phyloP scores from a whole-genome alignment of 441 rosid genomes.

The Erodium trifolium region DNA sequence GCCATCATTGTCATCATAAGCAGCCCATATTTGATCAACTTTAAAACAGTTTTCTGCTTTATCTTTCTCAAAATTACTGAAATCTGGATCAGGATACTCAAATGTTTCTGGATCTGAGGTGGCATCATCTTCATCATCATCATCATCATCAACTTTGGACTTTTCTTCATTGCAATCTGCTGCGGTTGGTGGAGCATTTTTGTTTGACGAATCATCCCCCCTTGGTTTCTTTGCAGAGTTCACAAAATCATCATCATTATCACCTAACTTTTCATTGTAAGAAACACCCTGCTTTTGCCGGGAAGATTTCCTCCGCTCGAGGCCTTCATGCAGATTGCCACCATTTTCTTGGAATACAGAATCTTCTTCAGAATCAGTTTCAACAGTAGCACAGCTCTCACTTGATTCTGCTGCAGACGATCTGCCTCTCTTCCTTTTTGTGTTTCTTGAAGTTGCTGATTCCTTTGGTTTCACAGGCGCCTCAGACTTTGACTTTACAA shows the following conservation, averaged over 20 bases:
- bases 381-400: conserved; percentile 22
- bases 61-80: conserved; percentile 40
- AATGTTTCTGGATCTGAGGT: conserved; percentile 12
- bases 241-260: conserved; percentile 21
- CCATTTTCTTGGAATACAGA: conserved; percentile 17
- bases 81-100: conserved; percentile 39
- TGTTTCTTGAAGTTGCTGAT: conserved; percentile 18
- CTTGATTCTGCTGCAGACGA: conserved; percentile 18
- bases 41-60: conserved; percentile 28
- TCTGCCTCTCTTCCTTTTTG: conserved; percentile 22
- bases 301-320: conserved; percentile 27
- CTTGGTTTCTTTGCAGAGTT: conserved; percentile 27
- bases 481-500: conserved; percentile 19
- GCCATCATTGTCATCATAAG: conserved; percentile 44
- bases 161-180: conserved; percentile 13
- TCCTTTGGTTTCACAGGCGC: conserved; percentile 23
- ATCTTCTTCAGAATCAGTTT: conserved; percentile 13
- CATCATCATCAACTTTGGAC: conserved; percentile 16
- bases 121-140: background rate
- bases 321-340: conserved; percentile 15
- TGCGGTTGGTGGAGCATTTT: conserved; percentile 1
- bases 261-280: conserved; percentile 19
- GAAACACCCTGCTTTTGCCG: conserved; percentile 26
- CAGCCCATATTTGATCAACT: conserved; percentile 53
- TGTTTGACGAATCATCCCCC: conserved; percentile 15